Percentiles rank a stretch among this genome's conserved stretches.
Evolutionary conservation across 192 early-diverging fungal genomes (phyloP).

Genomic region (Coemansia sp.): DNA sequence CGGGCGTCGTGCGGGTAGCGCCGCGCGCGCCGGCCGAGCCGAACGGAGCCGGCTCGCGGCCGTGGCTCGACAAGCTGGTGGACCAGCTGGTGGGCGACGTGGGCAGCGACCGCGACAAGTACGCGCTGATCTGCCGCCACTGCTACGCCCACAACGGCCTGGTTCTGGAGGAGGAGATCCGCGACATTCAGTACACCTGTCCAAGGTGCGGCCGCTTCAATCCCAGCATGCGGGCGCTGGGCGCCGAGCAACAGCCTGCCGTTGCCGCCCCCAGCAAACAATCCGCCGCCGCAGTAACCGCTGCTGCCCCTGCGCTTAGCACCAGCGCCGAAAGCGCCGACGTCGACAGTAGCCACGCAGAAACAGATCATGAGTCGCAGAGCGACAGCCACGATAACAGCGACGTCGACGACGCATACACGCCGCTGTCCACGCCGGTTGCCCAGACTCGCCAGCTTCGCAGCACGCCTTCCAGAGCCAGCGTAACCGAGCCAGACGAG

Average conservation of each 20-base stretch:
- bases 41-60: constrained; percentile 12
- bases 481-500: neutral
- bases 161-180: constrained; percentile 74
- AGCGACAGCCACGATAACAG: neutral
- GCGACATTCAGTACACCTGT: constrained; percentile 57
- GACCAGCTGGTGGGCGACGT: constrained; percentile 87
- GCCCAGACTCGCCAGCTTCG: neutral
- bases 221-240: constrained; percentile 28
- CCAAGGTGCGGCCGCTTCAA: constrained; percentile 53
- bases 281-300: neutral
- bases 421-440: neutral
- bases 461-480: neutral
- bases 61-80: constrained; percentile 90
- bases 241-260: neutral
- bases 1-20: constrained; percentile 33
- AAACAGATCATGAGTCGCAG: neutral
- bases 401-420: neutral
- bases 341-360: neutral
- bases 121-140: constrained; percentile 86
- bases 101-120: constrained; percentile 82
- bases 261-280: neutral
- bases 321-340: neutral
- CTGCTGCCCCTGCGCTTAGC: neutral
- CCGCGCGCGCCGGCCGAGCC: constrained; percentile 12
- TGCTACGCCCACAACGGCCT: constrained; percentile 95